A percentile compares a stretch with the other conserved stretches of the same genome.
Conservation (phyloP, 768 basidiomycete species). For the Aureoboletus auriporus region DNA sequence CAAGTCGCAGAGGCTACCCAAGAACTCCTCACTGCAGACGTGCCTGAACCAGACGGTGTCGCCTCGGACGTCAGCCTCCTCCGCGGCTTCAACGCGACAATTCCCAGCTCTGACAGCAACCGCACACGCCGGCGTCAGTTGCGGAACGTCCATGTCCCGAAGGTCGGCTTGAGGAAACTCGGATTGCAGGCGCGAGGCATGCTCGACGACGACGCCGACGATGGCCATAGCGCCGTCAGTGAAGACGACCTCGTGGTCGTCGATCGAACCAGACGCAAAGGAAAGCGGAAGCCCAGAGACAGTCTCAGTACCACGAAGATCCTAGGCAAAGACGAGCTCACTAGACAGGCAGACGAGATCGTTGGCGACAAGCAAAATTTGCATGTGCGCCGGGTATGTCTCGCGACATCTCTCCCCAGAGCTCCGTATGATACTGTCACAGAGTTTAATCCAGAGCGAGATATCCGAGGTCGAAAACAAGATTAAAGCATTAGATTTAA, state of each 20-base stretch:
- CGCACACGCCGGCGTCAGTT: slow-evolving; percentile 73
- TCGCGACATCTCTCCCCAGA: slow-evolving; percentile 1
- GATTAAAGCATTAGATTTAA: slow-evolving; percentile 79
- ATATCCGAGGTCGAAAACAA: slow-evolving; percentile 87
- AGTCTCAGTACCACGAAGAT: slow-evolving; percentile 66
- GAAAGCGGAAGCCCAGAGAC: slow-evolving; percentile 51
- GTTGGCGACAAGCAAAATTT: slow-evolving; percentile 89
- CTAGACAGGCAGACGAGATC: slow-evolving; percentile 83
- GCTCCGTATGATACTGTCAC: slow-evolving; percentile 9
- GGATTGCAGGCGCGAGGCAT: slow-evolving; percentile 78
- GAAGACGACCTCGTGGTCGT: slow-evolving; percentile 77
- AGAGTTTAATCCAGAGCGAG: slow-evolving; percentile 86
- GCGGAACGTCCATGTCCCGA: slow-evolving; percentile 72
- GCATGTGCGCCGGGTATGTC: slow-evolving; percentile 72
- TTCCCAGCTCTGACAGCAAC: slow-evolving; percentile 82
- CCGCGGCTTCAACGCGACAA: slow-evolving; percentile 91
- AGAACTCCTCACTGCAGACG: slow-evolving; percentile 64
- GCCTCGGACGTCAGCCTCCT: slow-evolving; percentile 76
- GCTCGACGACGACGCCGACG: slow-evolving; percentile 46
- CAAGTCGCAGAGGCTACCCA: slow-evolving; percentile 80
- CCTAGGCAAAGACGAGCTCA: slow-evolving; percentile 80
- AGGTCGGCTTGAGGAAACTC: slow-evolving; percentile 73
- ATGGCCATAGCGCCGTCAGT: slow-evolving; percentile 60
- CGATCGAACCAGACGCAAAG: slow-evolving; percentile 29
- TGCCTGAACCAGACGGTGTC: slow-evolving; percentile 71